Evolutionary conservation across 768 basidiomycete genomes (phyloP), one percentile per base, ranked within the genome.

Genomic region (Obba rivulosa): DNA sequence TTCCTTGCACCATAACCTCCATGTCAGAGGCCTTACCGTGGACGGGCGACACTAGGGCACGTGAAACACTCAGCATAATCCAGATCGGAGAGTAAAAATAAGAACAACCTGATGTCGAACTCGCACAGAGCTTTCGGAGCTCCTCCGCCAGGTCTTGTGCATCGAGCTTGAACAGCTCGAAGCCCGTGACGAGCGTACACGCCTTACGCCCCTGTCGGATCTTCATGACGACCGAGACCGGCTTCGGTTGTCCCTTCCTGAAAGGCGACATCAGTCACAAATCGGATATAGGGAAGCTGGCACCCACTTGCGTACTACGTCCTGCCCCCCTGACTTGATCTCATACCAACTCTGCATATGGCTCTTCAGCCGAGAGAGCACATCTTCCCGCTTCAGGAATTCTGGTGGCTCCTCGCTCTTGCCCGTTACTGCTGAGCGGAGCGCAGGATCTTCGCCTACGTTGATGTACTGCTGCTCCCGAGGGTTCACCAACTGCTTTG

Each of bases 1-100:
- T 87, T 2, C 93, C 93, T 59, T 95, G 93, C 0, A 95, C 83
- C 52, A 87, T 69, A 8, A 96, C 81, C 57, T 93, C 88, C 45
- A 77, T 56, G 1, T 77, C 78, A 2, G 77, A 68, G 14, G 70
- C 57, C 61, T 81, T 84, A 0, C 85, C 83, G 4, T 69, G 70
- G n/a, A 76, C 46, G 1, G 81, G 78, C 0, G 81, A 76, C 14
- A 85, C 87, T 88, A 18, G 3, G 18, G 9, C 39, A 28, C 24
- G 24, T 13, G n/a, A 3, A 16, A 24, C 13, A 34, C 28, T 41
- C 14, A 22, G 16, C 11, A 23, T 11, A 52, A 40, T 20, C 34
- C 42, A 11, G 16, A 21, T 21, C 8, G 34, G 42, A 20, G 17
- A 39, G 36, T 48, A 25, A 25, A 43, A 3, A 20, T 22, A 1